phyloP scores from a whole-genome alignment of 768 basidiomycete genomes.

The Pulveroboletus sp. region DNA sequence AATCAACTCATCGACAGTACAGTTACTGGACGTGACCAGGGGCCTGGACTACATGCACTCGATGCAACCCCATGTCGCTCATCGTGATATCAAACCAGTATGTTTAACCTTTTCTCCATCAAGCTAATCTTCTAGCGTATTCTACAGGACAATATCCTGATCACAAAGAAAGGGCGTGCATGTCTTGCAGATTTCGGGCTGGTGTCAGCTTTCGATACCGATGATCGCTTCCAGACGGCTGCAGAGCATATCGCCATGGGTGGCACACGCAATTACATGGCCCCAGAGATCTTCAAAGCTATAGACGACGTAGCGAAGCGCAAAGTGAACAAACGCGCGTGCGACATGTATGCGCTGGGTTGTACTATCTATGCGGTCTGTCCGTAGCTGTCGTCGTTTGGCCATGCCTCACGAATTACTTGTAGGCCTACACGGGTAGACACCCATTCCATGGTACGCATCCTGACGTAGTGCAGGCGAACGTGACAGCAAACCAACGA shows the following conservation, averaged over 20 bases:
- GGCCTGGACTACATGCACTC: conserved; percentile 44
- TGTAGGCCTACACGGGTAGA: conserved; percentile 17
- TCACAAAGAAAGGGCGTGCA: conserved; percentile 38
- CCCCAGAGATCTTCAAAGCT: conserved; percentile 23
- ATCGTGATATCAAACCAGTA: conserved; percentile 32
- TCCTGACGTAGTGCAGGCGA: background rate
- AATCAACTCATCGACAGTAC: background rate
- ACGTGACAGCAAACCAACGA: conserved; percentile 1
- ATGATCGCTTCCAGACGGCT: conserved; percentile 10
- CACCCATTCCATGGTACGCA: conserved; percentile 4
- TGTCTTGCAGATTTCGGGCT: conserved; percentile 52
- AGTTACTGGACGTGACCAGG: conserved; percentile 43
- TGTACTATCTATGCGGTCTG: conserved; percentile 40
- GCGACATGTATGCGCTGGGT: conserved; percentile 41
- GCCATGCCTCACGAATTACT: background rate
- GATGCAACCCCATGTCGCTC: conserved; percentile 33
- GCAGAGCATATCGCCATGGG: conserved; percentile 3
- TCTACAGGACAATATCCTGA: conserved; percentile 44
- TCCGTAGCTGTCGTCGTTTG: background rate
- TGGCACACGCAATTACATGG: conserved; percentile 23
- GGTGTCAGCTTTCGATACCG: conserved; percentile 14
- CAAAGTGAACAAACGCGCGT: conserved; percentile 24
- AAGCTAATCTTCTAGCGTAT: conserved; percentile 7
- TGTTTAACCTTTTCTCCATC: conserved; percentile 1
- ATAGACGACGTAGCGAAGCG: background rate